These are phyloP conservation scores for Ploettnerulaceae sp. DNA, from an alignment of 2,329 filamentous ascomycete genomes.

Conservation along the genomic window DNA sequence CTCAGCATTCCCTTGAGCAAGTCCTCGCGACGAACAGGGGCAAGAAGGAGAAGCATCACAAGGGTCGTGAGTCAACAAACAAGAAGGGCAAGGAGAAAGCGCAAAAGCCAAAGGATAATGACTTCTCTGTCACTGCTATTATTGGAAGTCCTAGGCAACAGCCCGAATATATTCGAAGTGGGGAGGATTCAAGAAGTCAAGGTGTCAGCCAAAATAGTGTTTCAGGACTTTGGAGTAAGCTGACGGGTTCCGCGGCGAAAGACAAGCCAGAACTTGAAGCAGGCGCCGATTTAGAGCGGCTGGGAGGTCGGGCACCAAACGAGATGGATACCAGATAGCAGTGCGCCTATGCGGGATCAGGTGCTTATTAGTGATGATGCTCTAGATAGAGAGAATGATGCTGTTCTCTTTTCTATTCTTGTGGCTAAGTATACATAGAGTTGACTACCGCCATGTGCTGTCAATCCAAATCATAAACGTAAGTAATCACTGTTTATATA, in stretches of 20 bases:
- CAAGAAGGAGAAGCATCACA: neutral
- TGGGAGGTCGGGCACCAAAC: too few relatives aligned
- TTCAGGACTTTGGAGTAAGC: conserved; percentile 1
- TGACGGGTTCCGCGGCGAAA: neutral
- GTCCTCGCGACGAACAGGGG: conserved; percentile 3
- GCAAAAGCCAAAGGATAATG: neutral
- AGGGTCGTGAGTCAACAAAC: neutral
- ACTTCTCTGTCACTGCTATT: neutral
- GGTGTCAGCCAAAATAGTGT: neutral
- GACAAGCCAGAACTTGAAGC: neutral
- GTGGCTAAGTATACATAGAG: too few relatives aligned
- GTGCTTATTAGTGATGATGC: neutral
- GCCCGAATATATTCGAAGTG: conserved; percentile 1
- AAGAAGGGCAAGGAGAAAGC: conserved; percentile 1
- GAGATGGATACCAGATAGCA: too few relatives aligned
- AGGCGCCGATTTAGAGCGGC: neutral
- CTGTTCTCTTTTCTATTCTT: too few relatives aligned
- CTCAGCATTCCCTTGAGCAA: conserved; percentile 6
- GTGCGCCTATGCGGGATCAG: too few relatives aligned
- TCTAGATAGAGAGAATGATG: neutral
- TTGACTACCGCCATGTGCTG: too few relatives aligned
- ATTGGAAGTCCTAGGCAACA: neutral
- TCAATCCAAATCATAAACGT: too few relatives aligned
- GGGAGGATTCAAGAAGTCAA: conserved; percentile 1
- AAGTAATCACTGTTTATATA: too few relatives aligned